phyloP scores from a whole-genome alignment of 2,329 filamentous ascomycete species.

The Calonectria crousiana region DNA sequence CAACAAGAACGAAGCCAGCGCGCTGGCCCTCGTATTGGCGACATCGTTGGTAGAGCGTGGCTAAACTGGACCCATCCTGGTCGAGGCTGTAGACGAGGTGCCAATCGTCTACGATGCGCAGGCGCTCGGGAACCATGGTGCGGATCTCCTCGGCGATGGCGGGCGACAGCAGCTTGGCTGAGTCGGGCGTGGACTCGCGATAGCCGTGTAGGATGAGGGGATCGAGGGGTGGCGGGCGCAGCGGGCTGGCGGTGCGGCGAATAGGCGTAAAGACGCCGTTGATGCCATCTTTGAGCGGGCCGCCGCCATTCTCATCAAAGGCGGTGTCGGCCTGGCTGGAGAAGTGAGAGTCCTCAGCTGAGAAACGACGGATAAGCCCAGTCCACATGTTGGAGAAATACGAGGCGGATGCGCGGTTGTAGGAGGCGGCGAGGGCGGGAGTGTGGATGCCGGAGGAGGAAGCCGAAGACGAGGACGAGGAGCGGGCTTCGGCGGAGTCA shows the following conservation, averaged over 20 bases:
- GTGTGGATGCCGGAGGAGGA: slow-evolving; percentile 42
- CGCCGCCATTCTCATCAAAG: slow-evolving; percentile 30
- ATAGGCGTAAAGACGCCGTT: slow-evolving; percentile 67
- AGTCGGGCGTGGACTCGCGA: slow-evolving; percentile 67
- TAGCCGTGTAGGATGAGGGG: slow-evolving; percentile 80
- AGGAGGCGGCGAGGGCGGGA: slow-evolving; percentile 29
- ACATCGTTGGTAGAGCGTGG: slow-evolving; percentile 86
- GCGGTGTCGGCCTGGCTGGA: slow-evolving; percentile 45
- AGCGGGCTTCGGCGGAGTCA: slow-evolving; percentile 36
- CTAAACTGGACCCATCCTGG: slow-evolving; percentile 88
- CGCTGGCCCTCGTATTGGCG: slow-evolving; percentile 75
- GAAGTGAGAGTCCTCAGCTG: slow-evolving; percentile 57
- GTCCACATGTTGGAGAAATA: slow-evolving; percentile 61
- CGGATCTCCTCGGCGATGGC: slow-evolving; percentile 93
- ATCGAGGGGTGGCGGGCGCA: slow-evolving; percentile 89
- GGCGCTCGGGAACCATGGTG: slow-evolving; percentile 84
- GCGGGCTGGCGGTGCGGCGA: slow-evolving; percentile 76
- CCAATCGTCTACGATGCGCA: slow-evolving; percentile 92
- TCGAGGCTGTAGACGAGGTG: slow-evolving; percentile 88
- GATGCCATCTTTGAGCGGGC: slow-evolving; percentile 58
- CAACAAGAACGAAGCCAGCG: slow-evolving; percentile 90
- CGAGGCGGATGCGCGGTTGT: slow-evolving; percentile 40
- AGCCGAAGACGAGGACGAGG: slow-evolving; percentile 29
- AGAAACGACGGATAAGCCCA: slow-evolving; percentile 77
- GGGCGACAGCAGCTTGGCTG: slow-evolving; percentile 75